Base-by-base conservation (phyloP, 306 rosid species). In the Castanopsis chinensis region DNA sequence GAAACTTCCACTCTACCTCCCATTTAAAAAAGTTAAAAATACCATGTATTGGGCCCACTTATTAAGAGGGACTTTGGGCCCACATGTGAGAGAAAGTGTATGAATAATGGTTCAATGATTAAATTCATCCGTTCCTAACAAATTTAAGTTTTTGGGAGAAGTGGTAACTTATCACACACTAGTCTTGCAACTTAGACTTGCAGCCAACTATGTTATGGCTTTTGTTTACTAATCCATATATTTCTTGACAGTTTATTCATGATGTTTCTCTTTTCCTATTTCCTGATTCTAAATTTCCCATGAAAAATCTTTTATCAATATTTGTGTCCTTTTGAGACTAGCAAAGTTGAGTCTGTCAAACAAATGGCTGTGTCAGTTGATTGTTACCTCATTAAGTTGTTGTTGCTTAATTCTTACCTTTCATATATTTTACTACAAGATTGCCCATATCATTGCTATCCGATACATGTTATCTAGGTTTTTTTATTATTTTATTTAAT, bases 381-480 rank as follows among this genome's bases (percentile, higher is more conserved):
- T 23, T 7, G 4, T 3, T 17, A 20, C 32, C 45, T 65, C 4
- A 13, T 33, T 7, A 37, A 37, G 11, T 65, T 33, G 11, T 27
- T 28, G 6, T 65, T 65, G 15, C 71, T 32, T 17, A 32, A 65
- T 32, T 65, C 45, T n/a, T 17, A 65, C 21, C 32, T 30, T 65
- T 65, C 32, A 25, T 33, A 6, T 32, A 17, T 30, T 54, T 77
- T 56, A 23, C 61, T 78, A 41, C 30, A 12, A 23, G 25, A 60
- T 59, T 9, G 28, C 37, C 52, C 61, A 45, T 69, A 11, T 59
- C 52, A 75, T 56, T 78, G 75, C 67, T 60, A 60, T 57, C 32
- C 63, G 45, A 55, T 75, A 69, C 49, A 59, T 57, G 17, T 60
- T 25, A 56, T 70, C 14, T 25, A 12, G 57, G 8, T 64, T 33